Percentiles rank a stretch among this genome's conserved stretches.
Conservation (phyloP, 345 rosid genomes). For the Arabidopsis arenosa region DNA sequence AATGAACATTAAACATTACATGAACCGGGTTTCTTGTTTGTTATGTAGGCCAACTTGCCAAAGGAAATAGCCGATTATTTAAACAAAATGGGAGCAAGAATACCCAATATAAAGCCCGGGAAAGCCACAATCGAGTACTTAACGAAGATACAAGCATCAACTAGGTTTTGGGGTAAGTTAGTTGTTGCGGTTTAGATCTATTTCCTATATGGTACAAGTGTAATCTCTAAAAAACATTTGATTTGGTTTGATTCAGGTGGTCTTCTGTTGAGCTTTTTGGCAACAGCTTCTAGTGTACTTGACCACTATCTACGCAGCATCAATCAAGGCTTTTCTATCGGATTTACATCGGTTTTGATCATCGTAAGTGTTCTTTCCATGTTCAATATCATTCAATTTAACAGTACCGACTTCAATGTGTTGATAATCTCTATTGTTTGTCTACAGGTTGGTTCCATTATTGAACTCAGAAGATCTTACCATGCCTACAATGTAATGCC, state of each 20-base stretch:
- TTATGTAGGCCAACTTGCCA: slow-evolving; percentile 87
- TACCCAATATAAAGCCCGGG: slow-evolving; percentile 93
- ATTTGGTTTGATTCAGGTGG: slow-evolving; percentile 65
- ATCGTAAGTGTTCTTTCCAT: slow-evolving; percentile 59
- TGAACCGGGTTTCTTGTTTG: slow-evolving; percentile 9
- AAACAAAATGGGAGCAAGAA: slow-evolving; percentile 98
- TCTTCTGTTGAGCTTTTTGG: slow-evolving; percentile 76
- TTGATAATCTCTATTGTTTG: slow-evolving; percentile 1
- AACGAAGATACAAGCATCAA: slow-evolving; percentile 86
- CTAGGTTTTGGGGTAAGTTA: slow-evolving; percentile 92
- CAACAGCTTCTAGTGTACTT: slow-evolving; percentile 81
- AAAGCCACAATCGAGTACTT: slow-evolving; percentile 90
- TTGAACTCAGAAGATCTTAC: slow-evolving; percentile 94
- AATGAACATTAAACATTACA: slow-evolving; percentile 1
- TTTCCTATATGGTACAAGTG: not conserved
- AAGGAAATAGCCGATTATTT: slow-evolving; percentile 96
- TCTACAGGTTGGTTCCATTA: slow-evolving; percentile 90
- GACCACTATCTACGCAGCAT: slow-evolving; percentile 81
- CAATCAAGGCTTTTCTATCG: slow-evolving; percentile 84
- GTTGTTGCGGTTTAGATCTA: not conserved
- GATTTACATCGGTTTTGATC: slow-evolving; percentile 87
- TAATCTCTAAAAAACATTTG: slow-evolving; percentile 13
- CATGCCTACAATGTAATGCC: slow-evolving; percentile 98
- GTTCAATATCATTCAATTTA: not conserved
- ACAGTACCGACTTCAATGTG: too few species aligned